Evolutionary conservation across 768 basidiomycete species (phyloP).

Genomic region (Phaeotremella fagi): DNA sequence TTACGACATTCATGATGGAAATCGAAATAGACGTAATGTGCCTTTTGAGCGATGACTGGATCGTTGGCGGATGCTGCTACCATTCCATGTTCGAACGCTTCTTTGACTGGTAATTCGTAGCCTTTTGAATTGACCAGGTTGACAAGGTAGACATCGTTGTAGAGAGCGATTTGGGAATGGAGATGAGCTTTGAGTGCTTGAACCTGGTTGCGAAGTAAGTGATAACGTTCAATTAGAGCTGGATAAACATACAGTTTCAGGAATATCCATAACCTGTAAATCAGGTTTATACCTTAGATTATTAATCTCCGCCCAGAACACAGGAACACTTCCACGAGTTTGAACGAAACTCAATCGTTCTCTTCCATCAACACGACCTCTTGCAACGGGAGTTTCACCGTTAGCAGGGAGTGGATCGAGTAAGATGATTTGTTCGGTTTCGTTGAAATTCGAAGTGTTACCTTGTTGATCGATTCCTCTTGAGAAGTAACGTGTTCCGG

Average conservation of each 20-base stretch:
- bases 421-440: slow-evolving; percentile 89
- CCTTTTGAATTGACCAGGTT: slow-evolving; percentile 94
- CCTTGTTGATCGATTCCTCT: slow-evolving; percentile 85
- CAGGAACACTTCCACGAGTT: slow-evolving; percentile 84
- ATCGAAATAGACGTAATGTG: slow-evolving; percentile 91
- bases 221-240: background rate
- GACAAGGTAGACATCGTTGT: slow-evolving; percentile 74
- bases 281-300: slow-evolving; percentile 94
- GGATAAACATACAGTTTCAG: slow-evolving; percentile 70
- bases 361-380: slow-evolving; percentile 46
- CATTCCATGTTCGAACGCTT: slow-evolving; percentile 80
- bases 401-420: slow-evolving; percentile 54
- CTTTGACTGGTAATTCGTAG: slow-evolving; percentile 87
- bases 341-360: slow-evolving; percentile 76
- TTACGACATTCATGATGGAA: slow-evolving; percentile 93
- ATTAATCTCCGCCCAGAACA: slow-evolving; percentile 96
- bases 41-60: slow-evolving; percentile 56
- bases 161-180: slow-evolving; percentile 63
- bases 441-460: slow-evolving; percentile 94
- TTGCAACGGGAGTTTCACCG: slow-evolving; percentile 16
- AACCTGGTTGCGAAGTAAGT: slow-evolving; percentile 52
- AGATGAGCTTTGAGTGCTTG: slow-evolving; percentile 70
- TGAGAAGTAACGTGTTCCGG: slow-evolving; percentile 94
- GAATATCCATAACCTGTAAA: slow-evolving; percentile 88
- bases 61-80: slow-evolving; percentile 54